Evolutionary conservation across 805 yeast species (phyloP).

Genomic region (Starmerella riodocensis): DNA sequence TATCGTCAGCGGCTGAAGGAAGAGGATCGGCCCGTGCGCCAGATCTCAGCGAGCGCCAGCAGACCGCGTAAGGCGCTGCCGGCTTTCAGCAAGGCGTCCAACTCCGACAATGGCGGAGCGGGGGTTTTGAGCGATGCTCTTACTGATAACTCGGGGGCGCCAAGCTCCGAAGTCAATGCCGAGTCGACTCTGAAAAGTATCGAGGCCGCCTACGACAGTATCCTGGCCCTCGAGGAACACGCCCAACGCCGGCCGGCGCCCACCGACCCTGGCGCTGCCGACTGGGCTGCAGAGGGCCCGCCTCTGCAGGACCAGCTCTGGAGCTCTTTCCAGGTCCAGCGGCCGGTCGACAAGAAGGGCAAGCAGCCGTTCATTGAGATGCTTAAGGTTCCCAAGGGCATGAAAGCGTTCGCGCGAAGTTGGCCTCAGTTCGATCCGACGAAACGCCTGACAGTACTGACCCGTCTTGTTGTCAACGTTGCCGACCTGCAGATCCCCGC

Average conservation of each 20-base stretch:
- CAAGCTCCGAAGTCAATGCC: slow-evolving; percentile 23
- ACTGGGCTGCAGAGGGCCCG: slow-evolving; percentile 27
- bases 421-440: slow-evolving; percentile 69
- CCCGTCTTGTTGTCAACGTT: slow-evolving; percentile 65
- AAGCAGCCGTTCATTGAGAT: slow-evolving; percentile 71
- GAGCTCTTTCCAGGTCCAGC: slow-evolving; percentile 54
- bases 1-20: slow-evolving; percentile 29
- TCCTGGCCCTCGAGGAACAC: slow-evolving; percentile 64
- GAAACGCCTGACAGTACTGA: slow-evolving; percentile 63
- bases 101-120: slow-evolving; percentile 1
- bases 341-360: slow-evolving; percentile 19
- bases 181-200: slow-evolving; percentile 51
- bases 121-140: slow-evolving; percentile 24
- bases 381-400: slow-evolving; percentile 72
- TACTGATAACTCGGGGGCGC: slow-evolving; percentile 24
- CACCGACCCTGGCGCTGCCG: slow-evolving; percentile 22
- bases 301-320: slow-evolving; percentile 38
- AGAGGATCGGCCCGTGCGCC: slow-evolving; percentile 37
- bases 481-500: slow-evolving; percentile 60
- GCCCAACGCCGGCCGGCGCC: slow-evolving; percentile 43
- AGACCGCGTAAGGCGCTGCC: slow-evolving; percentile 26
- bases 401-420: slow-evolving; percentile 76
- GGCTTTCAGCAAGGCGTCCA: slow-evolving; percentile 15
- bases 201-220: slow-evolving; percentile 65
- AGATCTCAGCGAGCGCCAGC: slow-evolving; percentile 12